phyloP scores from a whole-genome alignment of 2,329 filamentous ascomycete species.

The Xylaria sp. region DNA sequence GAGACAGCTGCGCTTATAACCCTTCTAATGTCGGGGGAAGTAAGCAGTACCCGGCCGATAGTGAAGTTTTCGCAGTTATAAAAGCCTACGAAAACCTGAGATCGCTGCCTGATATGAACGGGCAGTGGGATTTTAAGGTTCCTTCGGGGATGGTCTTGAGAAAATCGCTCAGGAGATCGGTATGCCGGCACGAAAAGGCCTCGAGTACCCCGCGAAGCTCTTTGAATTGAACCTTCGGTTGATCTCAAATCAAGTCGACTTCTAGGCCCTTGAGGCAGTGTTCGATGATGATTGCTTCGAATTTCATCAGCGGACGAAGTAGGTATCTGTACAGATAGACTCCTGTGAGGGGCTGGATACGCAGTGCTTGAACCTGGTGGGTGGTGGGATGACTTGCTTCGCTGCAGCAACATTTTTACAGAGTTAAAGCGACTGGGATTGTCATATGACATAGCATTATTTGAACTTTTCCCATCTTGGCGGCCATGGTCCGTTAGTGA shows the following conservation, averaged over 20 bases:
- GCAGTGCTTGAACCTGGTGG: neutral
- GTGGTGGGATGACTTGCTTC: neutral
- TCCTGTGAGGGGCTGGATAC: neutral
- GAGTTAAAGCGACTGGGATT: neutral
- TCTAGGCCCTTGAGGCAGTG: neutral
- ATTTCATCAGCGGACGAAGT: neutral
- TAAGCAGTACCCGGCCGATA: neutral
- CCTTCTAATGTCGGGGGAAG: constrained; percentile 4
- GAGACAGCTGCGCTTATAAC: constrained; percentile 25
- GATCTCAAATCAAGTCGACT: neutral
- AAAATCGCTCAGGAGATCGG: constrained; percentile 5
- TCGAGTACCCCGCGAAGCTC: constrained; percentile 10
- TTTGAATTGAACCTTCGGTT: neutral
- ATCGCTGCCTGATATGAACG: neutral
- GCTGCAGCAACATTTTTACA: neutral
- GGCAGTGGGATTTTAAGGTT: constrained; percentile 11
- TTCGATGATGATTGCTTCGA: neutral
- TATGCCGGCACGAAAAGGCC: constrained; percentile 34
- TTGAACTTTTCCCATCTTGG: neutral
- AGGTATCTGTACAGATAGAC: neutral
- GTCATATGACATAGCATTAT: neutral
- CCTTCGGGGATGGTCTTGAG: neutral
- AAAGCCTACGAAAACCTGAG: constrained; percentile 25
- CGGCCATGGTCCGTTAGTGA: neutral
- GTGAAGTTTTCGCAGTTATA: constrained; percentile 26